These are phyloP conservation scores for Tetrahymena elliotti DNA, from an alignment of 73 alveolate genomes.

Conservation along the genomic window DNA sequence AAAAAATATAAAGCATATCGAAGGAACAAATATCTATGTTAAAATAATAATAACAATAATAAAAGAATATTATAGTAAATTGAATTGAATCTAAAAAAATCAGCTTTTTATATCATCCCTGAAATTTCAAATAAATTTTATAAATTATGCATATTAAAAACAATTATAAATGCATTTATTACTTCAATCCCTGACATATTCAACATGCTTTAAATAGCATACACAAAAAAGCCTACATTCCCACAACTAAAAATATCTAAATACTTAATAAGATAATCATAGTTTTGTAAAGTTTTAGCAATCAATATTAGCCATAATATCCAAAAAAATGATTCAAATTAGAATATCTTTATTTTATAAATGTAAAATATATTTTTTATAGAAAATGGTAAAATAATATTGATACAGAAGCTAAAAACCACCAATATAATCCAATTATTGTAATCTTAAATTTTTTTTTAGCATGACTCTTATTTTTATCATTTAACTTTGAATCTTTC, in stretches of 20 bases:
- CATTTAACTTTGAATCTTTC: background rate
- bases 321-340: background rate
- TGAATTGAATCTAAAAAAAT: no score
- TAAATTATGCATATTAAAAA: no score
- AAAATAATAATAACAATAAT: background rate
- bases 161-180: no score
- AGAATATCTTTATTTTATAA: background rate
- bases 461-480: background rate
- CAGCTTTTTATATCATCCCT: no score
- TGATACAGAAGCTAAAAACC: background rate
- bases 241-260: background rate
- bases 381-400: background rate
- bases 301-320: background rate
- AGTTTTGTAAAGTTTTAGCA: background rate
- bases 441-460: background rate
- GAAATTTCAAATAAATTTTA: no score
- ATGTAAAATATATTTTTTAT: background rate
- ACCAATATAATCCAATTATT: background rate
- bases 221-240: background rate
- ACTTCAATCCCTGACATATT: background rate
- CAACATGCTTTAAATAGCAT: background rate
- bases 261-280: background rate
- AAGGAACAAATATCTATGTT: background rate
- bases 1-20: background rate
- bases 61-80: no score